Evolutionary conservation across 176 grass and related monocot genomes (phyloP).

Genomic region (Paspalum vaginatum): DNA sequence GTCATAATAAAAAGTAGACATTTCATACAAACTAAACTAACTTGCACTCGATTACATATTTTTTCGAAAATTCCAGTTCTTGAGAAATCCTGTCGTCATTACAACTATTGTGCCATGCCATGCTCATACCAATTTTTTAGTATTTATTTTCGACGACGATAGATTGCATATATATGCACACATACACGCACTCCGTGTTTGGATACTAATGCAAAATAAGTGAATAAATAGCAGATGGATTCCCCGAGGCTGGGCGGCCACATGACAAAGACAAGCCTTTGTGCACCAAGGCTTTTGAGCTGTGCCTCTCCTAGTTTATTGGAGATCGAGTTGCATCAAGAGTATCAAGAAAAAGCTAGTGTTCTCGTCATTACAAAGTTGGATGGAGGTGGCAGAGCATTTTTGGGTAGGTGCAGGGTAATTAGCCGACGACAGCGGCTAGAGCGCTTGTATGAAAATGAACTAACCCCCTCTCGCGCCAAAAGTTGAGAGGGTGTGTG

Average conservation of each 20-base stretch:
- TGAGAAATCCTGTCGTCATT: not conserved
- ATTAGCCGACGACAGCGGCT: too few relatives aligned
- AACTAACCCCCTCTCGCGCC: not conserved
- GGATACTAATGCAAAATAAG: not conserved
- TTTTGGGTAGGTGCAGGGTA: not conserved
- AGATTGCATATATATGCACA: not conserved
- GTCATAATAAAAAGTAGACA: too few relatives aligned
- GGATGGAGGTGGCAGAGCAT: not conserved
- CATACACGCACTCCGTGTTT: not conserved
- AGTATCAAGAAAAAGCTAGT: not conserved
- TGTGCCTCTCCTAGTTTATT: constrained; percentile 54
- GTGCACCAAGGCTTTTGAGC: constrained; percentile 35
- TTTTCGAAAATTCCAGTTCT: too few relatives aligned
- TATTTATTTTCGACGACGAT: not conserved
- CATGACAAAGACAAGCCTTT: constrained; percentile 42
- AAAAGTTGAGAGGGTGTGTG: not conserved
- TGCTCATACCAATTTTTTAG: not conserved
- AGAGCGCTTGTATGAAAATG: not conserved
- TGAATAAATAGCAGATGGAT: not conserved
- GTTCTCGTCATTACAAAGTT: not conserved
- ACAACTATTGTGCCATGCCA: not conserved
- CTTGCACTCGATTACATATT: too few relatives aligned
- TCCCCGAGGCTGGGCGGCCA: not conserved
- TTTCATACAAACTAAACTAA: too few relatives aligned
- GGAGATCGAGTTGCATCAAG: constrained; percentile 31